Conservation (phyloP, 2,329 filamentous ascomycete species). For the Aspergillus puulaauensis region DNA sequence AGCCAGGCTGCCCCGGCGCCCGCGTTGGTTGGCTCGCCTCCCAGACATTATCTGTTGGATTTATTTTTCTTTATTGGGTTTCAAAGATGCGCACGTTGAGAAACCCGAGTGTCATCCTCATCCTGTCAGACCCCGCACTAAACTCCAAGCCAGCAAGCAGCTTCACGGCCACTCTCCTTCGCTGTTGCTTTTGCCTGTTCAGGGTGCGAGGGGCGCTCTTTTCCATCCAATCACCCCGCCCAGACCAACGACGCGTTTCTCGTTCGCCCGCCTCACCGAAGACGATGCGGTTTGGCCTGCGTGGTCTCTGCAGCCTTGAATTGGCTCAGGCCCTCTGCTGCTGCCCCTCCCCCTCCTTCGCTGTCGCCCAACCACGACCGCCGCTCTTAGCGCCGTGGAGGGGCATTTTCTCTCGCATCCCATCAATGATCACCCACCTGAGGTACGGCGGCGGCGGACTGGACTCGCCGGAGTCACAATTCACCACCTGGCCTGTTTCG, state of each 20-base stretch:
- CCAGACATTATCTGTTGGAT: neutral
- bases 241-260: neutral
- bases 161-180: neutral
- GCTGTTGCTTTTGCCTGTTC: conserved; percentile 14
- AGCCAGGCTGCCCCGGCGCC: neutral
- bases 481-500: conserved; percentile 1
- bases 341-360: conserved; percentile 11
- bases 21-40: neutral
- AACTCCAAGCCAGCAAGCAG: neutral
- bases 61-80: neutral
- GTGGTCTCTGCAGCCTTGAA: conserved; percentile 17
- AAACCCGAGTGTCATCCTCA: neutral
- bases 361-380: neutral
- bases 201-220: conserved; percentile 5
- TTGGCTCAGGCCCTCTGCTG: conserved; percentile 13
- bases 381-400: conserved; percentile 6
- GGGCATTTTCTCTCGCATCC: neutral
- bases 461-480: neutral
- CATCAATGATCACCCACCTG: neutral
- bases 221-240: conserved; percentile 15
- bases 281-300: conserved; percentile 15
- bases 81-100: neutral
- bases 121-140: conserved; percentile 17
- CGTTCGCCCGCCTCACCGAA: conserved; percentile 19
- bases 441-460: no score